phyloP scores from a whole-genome alignment of 352 stramenopile genomes.

The Phytophthora cactorum region DNA sequence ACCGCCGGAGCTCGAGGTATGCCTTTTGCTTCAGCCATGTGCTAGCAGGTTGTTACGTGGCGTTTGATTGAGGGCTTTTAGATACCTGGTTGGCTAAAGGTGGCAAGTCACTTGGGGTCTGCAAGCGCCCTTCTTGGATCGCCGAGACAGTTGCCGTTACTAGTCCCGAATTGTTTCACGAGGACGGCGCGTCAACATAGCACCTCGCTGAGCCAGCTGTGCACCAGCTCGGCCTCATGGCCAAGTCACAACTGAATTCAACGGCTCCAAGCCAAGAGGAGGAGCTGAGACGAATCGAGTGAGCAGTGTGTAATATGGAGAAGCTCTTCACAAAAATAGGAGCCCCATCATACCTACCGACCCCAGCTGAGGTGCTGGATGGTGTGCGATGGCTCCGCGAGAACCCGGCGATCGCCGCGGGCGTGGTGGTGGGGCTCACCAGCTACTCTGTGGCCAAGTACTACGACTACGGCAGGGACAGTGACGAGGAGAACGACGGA shows the following conservation, averaged over 20 bases:
- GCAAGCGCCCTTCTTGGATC: constrained; percentile 5
- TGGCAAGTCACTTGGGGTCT: neutral
- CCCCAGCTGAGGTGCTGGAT: constrained; percentile 62
- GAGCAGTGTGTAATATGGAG: constrained; percentile 27
- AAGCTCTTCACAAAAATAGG: constrained; percentile 52
- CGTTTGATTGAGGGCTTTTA: too few species aligned
- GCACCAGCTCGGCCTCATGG: neutral
- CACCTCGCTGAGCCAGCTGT: constrained; percentile 31
- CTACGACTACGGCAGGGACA: constrained; percentile 51
- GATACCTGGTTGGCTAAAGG: neutral
- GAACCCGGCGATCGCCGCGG: constrained; percentile 66
- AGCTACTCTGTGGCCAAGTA: constrained; percentile 76
- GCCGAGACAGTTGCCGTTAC: constrained; percentile 30
- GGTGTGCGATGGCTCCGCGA: constrained; percentile 72
- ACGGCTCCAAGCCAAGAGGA: constrained; percentile 21
- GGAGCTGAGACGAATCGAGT: constrained; percentile 2
- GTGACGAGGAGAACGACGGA: constrained; percentile 33
- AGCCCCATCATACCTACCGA: constrained; percentile 68
- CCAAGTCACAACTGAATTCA: constrained; percentile 33
- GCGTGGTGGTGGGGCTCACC: constrained; percentile 69
- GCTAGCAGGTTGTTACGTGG: too few species aligned
- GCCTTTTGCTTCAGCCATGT: too few species aligned
- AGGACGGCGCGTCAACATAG: constrained; percentile 44
- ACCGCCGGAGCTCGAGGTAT: too few species aligned
- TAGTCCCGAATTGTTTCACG: constrained; percentile 28